phyloP scores from a whole-genome alignment of 208 protist genomes.

The Trypanosoma boissoni region DNA sequence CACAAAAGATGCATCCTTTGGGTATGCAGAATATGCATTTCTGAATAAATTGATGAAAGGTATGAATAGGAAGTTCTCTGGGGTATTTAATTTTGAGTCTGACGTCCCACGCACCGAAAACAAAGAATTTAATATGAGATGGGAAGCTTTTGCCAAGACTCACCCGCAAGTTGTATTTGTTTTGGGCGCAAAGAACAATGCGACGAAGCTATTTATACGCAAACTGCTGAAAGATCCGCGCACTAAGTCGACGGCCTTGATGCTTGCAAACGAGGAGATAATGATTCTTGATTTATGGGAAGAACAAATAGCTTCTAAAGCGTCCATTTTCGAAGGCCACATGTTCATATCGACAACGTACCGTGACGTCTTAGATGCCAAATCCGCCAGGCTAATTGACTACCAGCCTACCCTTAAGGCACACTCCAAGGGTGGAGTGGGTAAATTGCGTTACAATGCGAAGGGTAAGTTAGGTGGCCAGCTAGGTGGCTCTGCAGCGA shows the following conservation, averaged over 20 bases:
- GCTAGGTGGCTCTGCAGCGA: no score
- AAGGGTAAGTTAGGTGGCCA: no score
- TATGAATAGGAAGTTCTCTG: conserved; percentile 14
- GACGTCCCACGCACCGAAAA: conserved; percentile 1
- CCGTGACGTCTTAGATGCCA: conserved; percentile 16
- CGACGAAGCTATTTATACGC: conserved; percentile 13
- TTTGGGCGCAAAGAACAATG: not conserved
- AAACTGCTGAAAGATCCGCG: conserved; percentile 21
- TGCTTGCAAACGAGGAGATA: conserved; percentile 6
- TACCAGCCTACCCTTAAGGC: conserved; percentile 22
- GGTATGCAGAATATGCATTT: conserved; percentile 3
- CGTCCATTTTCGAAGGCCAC: conserved; percentile 2
- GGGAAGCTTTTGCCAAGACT: conserved; percentile 14
- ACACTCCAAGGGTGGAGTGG: conserved; percentile 15
- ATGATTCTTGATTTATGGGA: conserved; percentile 1
- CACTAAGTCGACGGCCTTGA: conserved; percentile 4
- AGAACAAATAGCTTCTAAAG: not conserved
- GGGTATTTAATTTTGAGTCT: conserved; percentile 21
- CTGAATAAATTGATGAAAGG: conserved; percentile 5
- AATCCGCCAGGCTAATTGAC: conserved; percentile 12
- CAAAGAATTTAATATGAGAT: conserved; percentile 14
- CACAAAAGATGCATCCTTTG: conserved; percentile 12
- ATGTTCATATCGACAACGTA: conserved; percentile 24
- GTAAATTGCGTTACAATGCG: no score
- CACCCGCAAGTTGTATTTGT: conserved; percentile 23